These are phyloP conservation scores for Candida ponderosae DNA, from an alignment of 805 yeast genomes.

Conservation along the genomic window DNA sequence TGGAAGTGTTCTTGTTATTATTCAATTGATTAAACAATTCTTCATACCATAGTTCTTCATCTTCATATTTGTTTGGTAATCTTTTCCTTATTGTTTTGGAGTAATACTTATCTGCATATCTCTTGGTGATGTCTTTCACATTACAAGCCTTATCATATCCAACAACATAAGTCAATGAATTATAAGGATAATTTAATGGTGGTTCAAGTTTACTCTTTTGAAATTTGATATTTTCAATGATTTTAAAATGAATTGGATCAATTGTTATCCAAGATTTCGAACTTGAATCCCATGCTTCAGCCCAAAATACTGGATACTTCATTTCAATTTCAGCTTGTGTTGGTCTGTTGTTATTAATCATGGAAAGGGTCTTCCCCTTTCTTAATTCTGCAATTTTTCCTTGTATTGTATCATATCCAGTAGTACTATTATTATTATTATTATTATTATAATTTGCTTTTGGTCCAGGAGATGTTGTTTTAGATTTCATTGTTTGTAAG, in stretches of 20 bases:
- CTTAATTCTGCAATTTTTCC: constrained; percentile 14
- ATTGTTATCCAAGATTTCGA: constrained; percentile 73
- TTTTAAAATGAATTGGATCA: constrained; percentile 64
- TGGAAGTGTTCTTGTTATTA: too few relatives aligned
- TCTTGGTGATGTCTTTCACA: constrained; percentile 74
- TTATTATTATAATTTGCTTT: constrained; percentile 8
- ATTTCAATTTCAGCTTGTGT: constrained; percentile 17
- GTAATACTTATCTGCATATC: constrained; percentile 67
- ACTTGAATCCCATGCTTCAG: constrained; percentile 83
- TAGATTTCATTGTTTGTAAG: constrained; percentile 5
- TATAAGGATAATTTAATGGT: constrained; percentile 46
- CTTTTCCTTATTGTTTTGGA: constrained; percentile 71
- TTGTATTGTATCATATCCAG: constrained; percentile 6
- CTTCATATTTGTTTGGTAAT: constrained; percentile 50
- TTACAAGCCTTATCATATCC: constrained; percentile 64
- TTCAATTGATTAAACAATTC: constrained; percentile 24
- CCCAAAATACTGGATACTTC: constrained; percentile 78
- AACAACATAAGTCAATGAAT: constrained; percentile 63
- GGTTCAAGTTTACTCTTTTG: constrained; percentile 64
- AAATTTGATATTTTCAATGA: constrained; percentile 53
- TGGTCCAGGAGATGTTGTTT: constrained; percentile 3
- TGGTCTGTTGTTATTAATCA: constrained; percentile 2
- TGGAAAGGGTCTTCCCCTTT: constrained; percentile 7
- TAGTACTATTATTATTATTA: too few relatives aligned
- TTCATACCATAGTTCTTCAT: constrained; percentile 51